Evolutionary conservation across 163 green algal genomes (phyloP), one percentile per base, ranked within the genome.

Genomic region (Picocystis sp.): DNA sequence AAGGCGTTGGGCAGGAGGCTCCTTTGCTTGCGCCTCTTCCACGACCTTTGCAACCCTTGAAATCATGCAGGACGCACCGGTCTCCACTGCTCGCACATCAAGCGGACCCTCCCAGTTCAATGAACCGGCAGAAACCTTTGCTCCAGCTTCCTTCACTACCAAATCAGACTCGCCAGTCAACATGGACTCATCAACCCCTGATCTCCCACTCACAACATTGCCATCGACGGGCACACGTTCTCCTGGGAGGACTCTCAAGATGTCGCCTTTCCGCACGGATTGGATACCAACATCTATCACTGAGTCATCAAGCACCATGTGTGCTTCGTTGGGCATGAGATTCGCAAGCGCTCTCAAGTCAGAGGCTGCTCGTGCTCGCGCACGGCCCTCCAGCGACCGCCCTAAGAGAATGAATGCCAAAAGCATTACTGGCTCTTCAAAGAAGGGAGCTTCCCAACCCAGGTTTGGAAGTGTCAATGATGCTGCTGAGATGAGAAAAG

Each of bases 351-450:
- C 71, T 11, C 44, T 49, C 50, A 95, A 66, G 54, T 96, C 87
- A 2, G 70, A 73, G 11, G 52, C 52, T 2, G 63, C 66, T 45
- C 50, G 21, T 17, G 57, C 59, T 9, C 57, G 43, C 29, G 84
- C 84, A 5, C 74, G 62, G 3, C 79, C 70, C 60, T 95, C 87
- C 48, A 96, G 53, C 3, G 76, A 72, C 2, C 86, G 53, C 0
- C 89, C 89, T 43, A 97, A 76, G 60, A 98, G 75, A 54, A 98
- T 83, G 54, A 98, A 92, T 17, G 86, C 83, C 61, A 98, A 76
- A 70, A 98, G 82, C 89, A 98, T 96, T 14, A 95, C 80, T 1
- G 84, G 84, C 73, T 93, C 84, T 68, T 92, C 78, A 50, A 92
- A 64, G 53, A 69, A 58, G 35, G 70, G 60, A 5, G 69, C 58